These are phyloP conservation scores for Dendrocalamus latiflorus DNA, from an alignment of 202 grass and related monocot species.

Conservation along the genomic window DNA sequence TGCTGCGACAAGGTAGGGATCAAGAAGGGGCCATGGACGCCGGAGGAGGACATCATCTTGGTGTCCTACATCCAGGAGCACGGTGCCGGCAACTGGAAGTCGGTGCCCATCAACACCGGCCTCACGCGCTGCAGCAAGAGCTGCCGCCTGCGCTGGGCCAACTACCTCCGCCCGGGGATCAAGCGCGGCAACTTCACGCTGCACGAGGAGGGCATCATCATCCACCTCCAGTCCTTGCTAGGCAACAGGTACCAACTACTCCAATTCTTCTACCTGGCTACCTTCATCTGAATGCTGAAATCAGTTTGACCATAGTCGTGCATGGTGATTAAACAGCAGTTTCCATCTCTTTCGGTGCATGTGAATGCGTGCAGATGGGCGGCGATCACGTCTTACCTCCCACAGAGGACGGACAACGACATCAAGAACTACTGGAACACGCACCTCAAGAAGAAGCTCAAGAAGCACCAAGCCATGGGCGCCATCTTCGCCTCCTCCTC, in stretches of 20 bases:
- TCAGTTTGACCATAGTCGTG: neutral
- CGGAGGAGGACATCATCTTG: conserved; percentile 88
- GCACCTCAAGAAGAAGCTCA: conserved; percentile 89
- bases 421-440: conserved; percentile 99
- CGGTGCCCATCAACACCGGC: conserved; percentile 71
- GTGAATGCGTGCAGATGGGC: conserved; percentile 47
- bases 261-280: no score
- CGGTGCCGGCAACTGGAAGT: conserved; percentile 80
- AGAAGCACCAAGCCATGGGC: conserved; percentile 48
- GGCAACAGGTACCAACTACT: conserved; percentile 57
- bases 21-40: conserved; percentile 93
- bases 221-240: conserved; percentile 81
- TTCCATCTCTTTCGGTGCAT: neutral
- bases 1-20: conserved; percentile 80
- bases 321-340: neutral
- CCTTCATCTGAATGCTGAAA: neutral
- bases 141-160: conserved; percentile 85
- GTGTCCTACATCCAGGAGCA: conserved; percentile 87
- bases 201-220: conserved; percentile 76
- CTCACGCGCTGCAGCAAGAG: conserved; percentile 95
- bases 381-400: conserved; percentile 83
- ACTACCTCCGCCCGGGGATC: conserved; percentile 87
- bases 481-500: conserved; percentile 34
- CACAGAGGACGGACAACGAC: conserved; percentile 84
- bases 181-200: conserved; percentile 67